Evolutionary conservation across 1,139 yeast genomes (phyloP).

Genomic region (Hansenula sp.): DNA sequence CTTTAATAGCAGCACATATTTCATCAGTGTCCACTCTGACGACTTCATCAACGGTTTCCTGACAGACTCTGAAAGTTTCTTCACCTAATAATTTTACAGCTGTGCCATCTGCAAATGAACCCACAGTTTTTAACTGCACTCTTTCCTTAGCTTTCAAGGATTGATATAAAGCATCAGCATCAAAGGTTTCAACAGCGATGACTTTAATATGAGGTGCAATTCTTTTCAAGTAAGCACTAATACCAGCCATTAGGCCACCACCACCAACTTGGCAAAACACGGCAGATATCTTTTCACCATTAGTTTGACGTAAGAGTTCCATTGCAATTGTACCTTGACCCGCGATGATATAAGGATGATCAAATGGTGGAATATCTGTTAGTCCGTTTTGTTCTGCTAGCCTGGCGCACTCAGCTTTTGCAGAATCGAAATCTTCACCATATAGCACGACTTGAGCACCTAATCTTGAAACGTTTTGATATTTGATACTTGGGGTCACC

Average conservation of each 20-base stretch:
- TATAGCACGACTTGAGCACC: conserved; percentile 91
- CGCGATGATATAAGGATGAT: conserved; percentile 98
- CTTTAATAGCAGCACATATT: conserved; percentile 96
- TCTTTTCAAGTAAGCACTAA: conserved; percentile 84
- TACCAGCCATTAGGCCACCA: conserved; percentile 92
- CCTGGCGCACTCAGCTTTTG: conserved; percentile 83
- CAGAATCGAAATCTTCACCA: conserved; percentile 93
- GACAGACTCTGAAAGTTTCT: conserved; percentile 83
- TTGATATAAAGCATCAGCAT: conserved; percentile 85
- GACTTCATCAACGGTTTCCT: conserved; percentile 81
- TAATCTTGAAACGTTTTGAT: conserved; percentile 81
- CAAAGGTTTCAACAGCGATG: conserved; percentile 94
- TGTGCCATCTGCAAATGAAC: conserved; percentile 99
- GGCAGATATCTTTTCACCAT: conserved; percentile 74
- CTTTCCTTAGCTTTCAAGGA: conserved; percentile 59
- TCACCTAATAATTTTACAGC: conserved; percentile 89
- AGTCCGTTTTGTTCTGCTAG: conserved; percentile 65
- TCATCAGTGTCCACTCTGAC: conserved; percentile 90
- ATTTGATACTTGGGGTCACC: conserved; percentile 93
- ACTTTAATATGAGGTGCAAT: conserved; percentile 97
- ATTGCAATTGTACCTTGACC: conserved; percentile 98
- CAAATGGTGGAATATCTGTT: conserved; percentile 93
- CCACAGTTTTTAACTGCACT: conserved; percentile 63
- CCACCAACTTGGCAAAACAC: conserved; percentile 95
- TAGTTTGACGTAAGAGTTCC: conserved; percentile 85